phyloP scores from a whole-genome alignment of 140 eudicot genomes.

The Anethum foeniculum region DNA sequence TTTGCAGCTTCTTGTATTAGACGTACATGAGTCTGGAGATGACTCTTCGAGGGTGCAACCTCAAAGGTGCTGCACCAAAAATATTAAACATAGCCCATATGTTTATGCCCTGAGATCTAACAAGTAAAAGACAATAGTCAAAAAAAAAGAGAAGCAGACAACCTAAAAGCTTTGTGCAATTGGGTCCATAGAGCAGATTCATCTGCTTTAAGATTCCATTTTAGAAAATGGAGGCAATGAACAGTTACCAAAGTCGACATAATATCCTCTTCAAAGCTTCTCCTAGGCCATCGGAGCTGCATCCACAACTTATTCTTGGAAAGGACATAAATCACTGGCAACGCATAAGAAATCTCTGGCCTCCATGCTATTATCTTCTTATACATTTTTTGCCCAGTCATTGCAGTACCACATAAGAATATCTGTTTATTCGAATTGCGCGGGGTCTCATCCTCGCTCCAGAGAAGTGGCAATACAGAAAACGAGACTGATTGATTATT shows the following conservation, averaged over 20 bases:
- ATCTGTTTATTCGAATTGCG: slow-evolving; percentile 5
- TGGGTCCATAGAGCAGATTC: slow-evolving; percentile 30
- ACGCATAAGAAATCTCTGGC: slow-evolving; percentile 34
- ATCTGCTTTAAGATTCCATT: slow-evolving; percentile 32
- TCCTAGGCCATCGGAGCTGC: slow-evolving; percentile 40
- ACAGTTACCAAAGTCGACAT: slow-evolving; percentile 38
- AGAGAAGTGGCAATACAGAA: slow-evolving; percentile 42
- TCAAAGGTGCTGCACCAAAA: slow-evolving; percentile 34
- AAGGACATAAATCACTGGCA: slow-evolving; percentile 51
- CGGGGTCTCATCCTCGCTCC: slow-evolving; percentile 24
- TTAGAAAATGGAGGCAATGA: slow-evolving; percentile 53
- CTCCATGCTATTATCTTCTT: slow-evolving; percentile 65
- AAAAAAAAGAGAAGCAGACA: background rate
- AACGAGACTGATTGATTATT: slow-evolving; percentile 32
- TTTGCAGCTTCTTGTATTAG: slow-evolving; percentile 33
- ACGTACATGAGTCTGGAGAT: slow-evolving; percentile 37
- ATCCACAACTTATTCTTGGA: slow-evolving; percentile 48
- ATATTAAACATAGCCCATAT: background rate
- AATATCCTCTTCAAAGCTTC: slow-evolving; percentile 26
- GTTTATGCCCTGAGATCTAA: background rate
- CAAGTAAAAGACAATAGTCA: background rate
- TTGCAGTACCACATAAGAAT: slow-evolving; percentile 44
- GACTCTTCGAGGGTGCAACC: slow-evolving; percentile 41
- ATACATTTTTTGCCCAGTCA: slow-evolving; percentile 35
- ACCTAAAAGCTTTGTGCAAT: slow-evolving; percentile 45